Percentiles rank a stretch among this genome's conserved stretches.
Evolutionary conservation across 2,329 filamentous ascomycete genomes (phyloP).

Genomic region (Ophiostoma perfectum): DNA sequence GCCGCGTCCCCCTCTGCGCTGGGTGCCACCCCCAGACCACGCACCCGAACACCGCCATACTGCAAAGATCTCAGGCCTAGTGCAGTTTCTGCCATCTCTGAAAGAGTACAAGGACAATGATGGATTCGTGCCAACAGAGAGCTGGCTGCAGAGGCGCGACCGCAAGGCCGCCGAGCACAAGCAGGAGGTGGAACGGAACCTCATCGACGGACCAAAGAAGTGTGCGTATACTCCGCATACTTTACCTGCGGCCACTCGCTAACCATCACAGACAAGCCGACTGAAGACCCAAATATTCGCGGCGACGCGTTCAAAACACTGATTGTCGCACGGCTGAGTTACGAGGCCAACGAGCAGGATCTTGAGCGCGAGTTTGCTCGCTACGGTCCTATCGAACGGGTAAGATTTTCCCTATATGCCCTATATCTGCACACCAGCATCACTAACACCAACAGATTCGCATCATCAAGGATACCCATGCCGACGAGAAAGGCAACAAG

Average conservation of each 20-base stretch:
- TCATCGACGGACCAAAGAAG: conserved; percentile 57
- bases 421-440: conserved; percentile 2
- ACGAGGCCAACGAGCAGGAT: conserved; percentile 82
- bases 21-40: conserved; percentile 76
- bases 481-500: conserved; percentile 64
- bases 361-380: conserved; percentile 89
- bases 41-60: conserved; percentile 78
- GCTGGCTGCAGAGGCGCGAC: conserved; percentile 84
- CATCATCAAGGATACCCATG: conserved; percentile 72
- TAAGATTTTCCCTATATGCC: conserved; percentile 39
- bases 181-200: conserved; percentile 56
- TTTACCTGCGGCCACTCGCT: conserved; percentile 7
- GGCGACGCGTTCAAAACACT: conserved; percentile 94
- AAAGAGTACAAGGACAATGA: conserved; percentile 73
- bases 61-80: conserved; percentile 65
- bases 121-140: conserved; percentile 76
- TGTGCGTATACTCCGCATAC: conserved; percentile 45
- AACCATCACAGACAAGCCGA: conserved; percentile 61
- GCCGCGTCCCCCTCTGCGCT: conserved; percentile 85
- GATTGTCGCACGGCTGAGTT: conserved; percentile 84
- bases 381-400: conserved; percentile 88
- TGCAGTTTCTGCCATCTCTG: conserved; percentile 66
- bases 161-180: conserved; percentile 77
- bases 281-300: conserved; percentile 78
- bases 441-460: conserved; percentile 60